Conservation (phyloP, 495 filamentous ascomycete genomes). For the Haplographium delicatum region DNA sequence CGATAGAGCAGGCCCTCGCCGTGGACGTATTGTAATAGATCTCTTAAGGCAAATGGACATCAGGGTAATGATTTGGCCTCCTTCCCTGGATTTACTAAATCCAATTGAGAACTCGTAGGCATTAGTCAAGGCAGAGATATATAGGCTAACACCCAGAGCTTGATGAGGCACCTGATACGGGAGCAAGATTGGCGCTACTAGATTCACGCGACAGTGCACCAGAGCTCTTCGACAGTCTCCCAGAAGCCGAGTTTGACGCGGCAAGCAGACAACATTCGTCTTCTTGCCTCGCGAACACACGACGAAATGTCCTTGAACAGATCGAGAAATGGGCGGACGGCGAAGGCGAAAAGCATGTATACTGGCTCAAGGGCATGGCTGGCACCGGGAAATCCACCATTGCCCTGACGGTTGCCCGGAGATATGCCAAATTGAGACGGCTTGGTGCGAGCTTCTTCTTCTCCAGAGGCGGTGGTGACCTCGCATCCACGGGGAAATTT, state of each 20-base stretch:
- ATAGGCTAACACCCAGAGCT: no score
- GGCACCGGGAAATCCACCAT: slow-evolving; percentile 20
- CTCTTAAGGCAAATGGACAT: no score
- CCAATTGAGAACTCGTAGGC: no score
- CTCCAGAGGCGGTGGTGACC: not conserved
- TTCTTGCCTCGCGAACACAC: not conserved
- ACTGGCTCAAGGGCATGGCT: slow-evolving; percentile 4
- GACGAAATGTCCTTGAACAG: not conserved
- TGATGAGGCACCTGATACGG: no score
- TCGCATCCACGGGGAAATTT: not conserved
- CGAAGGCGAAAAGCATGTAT: not conserved
- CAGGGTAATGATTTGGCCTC: no score
- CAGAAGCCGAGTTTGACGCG: not conserved
- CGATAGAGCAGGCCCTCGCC: no score
- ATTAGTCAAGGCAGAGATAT: no score
- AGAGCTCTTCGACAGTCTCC: no score
- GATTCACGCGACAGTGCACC: no score
- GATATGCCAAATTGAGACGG: not conserved
- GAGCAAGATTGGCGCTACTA: no score
- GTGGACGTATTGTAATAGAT: no score
- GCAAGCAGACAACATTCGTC: not conserved
- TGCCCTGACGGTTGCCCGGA: not conserved
- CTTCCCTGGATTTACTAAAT: no score
- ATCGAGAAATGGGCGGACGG: not conserved
- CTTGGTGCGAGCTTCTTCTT: not conserved